A percentile compares a stretch with the other conserved stretches of the same genome.
phyloP scores from a whole-genome alignment of 2,329 filamentous ascomycete species.

The Trichoderma pleuroti region DNA sequence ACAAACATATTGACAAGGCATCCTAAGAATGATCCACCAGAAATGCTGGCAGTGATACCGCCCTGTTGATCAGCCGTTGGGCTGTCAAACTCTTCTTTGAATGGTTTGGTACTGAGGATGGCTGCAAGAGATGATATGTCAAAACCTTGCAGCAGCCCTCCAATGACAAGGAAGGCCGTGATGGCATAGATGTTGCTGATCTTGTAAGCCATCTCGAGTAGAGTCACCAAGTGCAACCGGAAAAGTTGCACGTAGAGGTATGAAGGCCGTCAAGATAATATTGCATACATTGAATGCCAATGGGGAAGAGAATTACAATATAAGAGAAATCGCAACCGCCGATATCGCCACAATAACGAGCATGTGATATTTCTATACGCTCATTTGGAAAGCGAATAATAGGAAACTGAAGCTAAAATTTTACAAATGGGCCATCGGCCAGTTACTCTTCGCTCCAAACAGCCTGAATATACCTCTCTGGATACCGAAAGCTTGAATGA shows the following conservation, averaged over 20 bases:
- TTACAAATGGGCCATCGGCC: not conserved
- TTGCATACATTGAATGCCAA: not conserved
- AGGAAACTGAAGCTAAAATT: not conserved
- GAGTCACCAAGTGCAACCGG: not conserved
- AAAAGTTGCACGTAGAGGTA: not conserved
- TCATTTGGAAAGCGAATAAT: not conserved
- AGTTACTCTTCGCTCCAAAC: not conserved
- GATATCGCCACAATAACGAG: not conserved
- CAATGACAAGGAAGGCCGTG: slow-evolving; percentile 4
- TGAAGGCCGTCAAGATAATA: not conserved
- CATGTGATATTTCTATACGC: not conserved
- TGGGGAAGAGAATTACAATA: not conserved
- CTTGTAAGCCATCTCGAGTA: not conserved
- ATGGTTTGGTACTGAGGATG: not conserved
- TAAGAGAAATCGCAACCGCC: not conserved
- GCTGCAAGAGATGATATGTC: slow-evolving; percentile 9
- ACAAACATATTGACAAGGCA: not conserved
- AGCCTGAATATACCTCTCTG: not conserved
- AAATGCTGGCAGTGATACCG: slow-evolving; percentile 4
- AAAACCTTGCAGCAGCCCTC: slow-evolving; percentile 3
- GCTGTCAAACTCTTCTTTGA: not conserved
- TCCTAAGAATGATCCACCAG: slow-evolving; percentile 4
- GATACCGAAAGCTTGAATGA: not conserved
- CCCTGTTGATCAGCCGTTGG: slow-evolving; percentile 8
- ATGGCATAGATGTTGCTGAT: slow-evolving; percentile 1